phyloP scores from a whole-genome alignment of 176 grass and related monocot genomes.

The Sorghum bicolor region Sorghum_bicolor_NCBIv3 NC_012879.2:12195001-12195500 shows the following conservation, averaged over 20 bases:
- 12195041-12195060: slow-evolving; percentile 79
- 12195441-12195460: slow-evolving; percentile 70
- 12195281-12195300: slow-evolving; percentile 55
- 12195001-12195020: neutral
- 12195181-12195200: slow-evolving; percentile 69
- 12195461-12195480: neutral
- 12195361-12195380: slow-evolving; percentile 56
- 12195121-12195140: neutral
- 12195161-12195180: slow-evolving; percentile 87
- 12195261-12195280: slow-evolving; percentile 80
- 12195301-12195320: neutral
- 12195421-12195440: slow-evolving; percentile 73
- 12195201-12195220: slow-evolving; percentile 58
- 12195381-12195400: slow-evolving; percentile 51
- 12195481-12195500: neutral
- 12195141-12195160: slow-evolving; percentile 53
- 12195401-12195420: slow-evolving; percentile 85
- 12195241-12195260: slow-evolving; percentile 28
- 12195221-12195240: slow-evolving; percentile 62
- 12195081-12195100: neutral
- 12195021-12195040: slow-evolving; percentile 83
- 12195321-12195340: neutral
- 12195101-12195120: slow-evolving; percentile 26
- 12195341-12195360: neutral
- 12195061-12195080: slow-evolving; percentile 58